Conservation (phyloP, 306 rosid species). For the Biancaea sappan region DNA sequence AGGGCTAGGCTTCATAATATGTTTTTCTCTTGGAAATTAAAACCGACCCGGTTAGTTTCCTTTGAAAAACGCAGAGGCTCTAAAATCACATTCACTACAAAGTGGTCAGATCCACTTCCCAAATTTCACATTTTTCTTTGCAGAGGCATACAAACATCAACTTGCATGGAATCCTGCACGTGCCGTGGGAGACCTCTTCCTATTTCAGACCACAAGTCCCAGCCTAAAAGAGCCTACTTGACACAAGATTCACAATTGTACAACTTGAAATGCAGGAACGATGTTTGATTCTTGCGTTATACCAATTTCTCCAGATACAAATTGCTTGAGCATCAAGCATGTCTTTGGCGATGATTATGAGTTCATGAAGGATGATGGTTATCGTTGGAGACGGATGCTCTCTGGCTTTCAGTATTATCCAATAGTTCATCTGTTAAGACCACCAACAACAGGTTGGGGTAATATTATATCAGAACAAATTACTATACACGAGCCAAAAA, state of each 20-base stretch:
- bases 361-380: slow-evolving; percentile 16
- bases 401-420: slow-evolving; percentile 22
- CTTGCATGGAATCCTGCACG: slow-evolving; percentile 1
- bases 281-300: not conserved
- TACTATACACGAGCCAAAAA: not conserved
- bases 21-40: not conserved
- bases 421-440: slow-evolving; percentile 44
- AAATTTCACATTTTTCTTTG: not conserved
- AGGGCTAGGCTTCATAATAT: not conserved
- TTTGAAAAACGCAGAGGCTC: not conserved
- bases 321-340: slow-evolving; percentile 23
- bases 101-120: slow-evolving; percentile 15
- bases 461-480: slow-evolving; percentile 1
- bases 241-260: not conserved
- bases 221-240: slow-evolving; percentile 17
- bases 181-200: not conserved
- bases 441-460: not conserved
- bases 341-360: slow-evolving; percentile 16
- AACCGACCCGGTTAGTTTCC: too few species aligned
- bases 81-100: not conserved
- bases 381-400: slow-evolving; percentile 22
- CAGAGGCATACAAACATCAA: slow-evolving; percentile 14
- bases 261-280: slow-evolving; percentile 25
- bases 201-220: too few species aligned
- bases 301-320: slow-evolving; percentile 16